A percentile compares a stretch with the other conserved stretches of the same genome.
These are phyloP conservation scores for Haplosporangium sp. DNA, from an alignment of 371 early-diverging fungal species.

Conservation along the genomic window DNA sequence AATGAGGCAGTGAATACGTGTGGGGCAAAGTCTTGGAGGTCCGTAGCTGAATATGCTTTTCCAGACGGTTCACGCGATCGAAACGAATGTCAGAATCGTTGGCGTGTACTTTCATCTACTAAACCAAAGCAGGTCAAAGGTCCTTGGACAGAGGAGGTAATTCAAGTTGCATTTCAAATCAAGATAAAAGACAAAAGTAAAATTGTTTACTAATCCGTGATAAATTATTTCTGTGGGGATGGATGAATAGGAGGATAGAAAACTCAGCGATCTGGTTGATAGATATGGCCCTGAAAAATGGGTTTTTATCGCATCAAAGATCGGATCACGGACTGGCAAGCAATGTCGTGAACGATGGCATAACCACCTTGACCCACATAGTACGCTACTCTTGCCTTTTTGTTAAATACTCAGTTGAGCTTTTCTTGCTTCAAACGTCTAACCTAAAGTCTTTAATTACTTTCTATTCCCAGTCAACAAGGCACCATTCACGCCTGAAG, in stretches of 20 bases:
- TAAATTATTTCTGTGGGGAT: no score
- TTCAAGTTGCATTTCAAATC: not conserved
- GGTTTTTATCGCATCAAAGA: slow-evolving; percentile 51
- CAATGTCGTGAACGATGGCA: slow-evolving; percentile 54
- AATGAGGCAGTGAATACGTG: slow-evolving; percentile 33
- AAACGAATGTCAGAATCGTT: slow-evolving; percentile 51
- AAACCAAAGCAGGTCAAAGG: slow-evolving; percentile 53
- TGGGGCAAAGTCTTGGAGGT: slow-evolving; percentile 45
- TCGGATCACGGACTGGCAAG: slow-evolving; percentile 52
- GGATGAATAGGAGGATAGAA: slow-evolving; percentile 40
- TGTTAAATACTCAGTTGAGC: not conserved
- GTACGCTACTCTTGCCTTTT: slow-evolving; percentile 19
- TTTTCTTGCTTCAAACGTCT: not conserved
- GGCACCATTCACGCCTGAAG: slow-evolving; percentile 55
- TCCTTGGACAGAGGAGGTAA: slow-evolving; percentile 54
- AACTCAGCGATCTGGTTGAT: slow-evolving; percentile 37
- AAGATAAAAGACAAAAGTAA: not conserved
- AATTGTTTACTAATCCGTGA: no score
- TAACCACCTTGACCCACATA: slow-evolving; percentile 52
- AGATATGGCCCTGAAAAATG: slow-evolving; percentile 54
- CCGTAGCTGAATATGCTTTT: slow-evolving; percentile 42
- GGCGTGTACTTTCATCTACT: slow-evolving; percentile 38
- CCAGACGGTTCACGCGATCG: slow-evolving; percentile 45
- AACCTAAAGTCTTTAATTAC: not conserved
- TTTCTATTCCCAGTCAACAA: slow-evolving; percentile 39